Percentiles rank a stretch among this genome's conserved stretches.
These are phyloP conservation scores for Claviceps pazoutovae DNA, from an alignment of 2,329 filamentous ascomycete genomes.

Conservation along the genomic window DNA sequence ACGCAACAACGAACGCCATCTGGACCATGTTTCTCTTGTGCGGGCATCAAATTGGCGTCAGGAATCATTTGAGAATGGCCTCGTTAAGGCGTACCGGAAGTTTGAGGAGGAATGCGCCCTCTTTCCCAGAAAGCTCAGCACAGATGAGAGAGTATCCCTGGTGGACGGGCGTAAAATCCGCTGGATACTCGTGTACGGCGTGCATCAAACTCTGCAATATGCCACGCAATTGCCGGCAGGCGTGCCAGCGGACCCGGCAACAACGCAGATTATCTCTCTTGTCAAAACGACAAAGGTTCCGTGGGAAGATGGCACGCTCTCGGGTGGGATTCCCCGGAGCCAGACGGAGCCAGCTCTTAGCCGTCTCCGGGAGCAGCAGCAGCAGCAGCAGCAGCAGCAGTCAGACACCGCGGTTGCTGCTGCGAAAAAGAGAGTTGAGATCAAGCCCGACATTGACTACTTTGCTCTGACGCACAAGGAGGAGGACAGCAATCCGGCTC, in stretches of 20 bases:
- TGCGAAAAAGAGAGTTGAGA: constrained; percentile 20
- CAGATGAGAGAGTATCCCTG: constrained; percentile 35
- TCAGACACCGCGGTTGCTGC: not conserved
- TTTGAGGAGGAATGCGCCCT: constrained; percentile 51
- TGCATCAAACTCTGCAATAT: constrained; percentile 56
- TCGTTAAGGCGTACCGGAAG: constrained; percentile 53
- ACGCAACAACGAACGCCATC: constrained; percentile 33
- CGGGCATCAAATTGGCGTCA: constrained; percentile 34
- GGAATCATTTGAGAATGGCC: constrained; percentile 29
- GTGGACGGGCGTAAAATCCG: constrained; percentile 62
- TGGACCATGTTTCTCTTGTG: constrained; percentile 38
- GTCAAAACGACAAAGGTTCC: constrained; percentile 29
- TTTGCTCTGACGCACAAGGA: constrained; percentile 28
- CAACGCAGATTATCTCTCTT: constrained; percentile 42
- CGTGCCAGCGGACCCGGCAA: constrained; percentile 40
- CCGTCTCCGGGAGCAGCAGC: constrained; percentile 4
- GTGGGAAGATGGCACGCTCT: constrained; percentile 25
- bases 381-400: constrained; percentile 2
- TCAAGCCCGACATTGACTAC: constrained; percentile 44
- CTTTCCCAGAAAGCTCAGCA: constrained; percentile 37
- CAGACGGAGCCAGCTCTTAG: constrained; percentile 15
- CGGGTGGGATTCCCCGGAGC: constrained; percentile 15
- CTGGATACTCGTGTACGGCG: constrained; percentile 64
- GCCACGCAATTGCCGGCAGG: constrained; percentile 48
- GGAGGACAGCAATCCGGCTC: not conserved